phyloP scores from a whole-genome alignment of 768 basidiomycete genomes.

The Russula vinacea region DNA sequence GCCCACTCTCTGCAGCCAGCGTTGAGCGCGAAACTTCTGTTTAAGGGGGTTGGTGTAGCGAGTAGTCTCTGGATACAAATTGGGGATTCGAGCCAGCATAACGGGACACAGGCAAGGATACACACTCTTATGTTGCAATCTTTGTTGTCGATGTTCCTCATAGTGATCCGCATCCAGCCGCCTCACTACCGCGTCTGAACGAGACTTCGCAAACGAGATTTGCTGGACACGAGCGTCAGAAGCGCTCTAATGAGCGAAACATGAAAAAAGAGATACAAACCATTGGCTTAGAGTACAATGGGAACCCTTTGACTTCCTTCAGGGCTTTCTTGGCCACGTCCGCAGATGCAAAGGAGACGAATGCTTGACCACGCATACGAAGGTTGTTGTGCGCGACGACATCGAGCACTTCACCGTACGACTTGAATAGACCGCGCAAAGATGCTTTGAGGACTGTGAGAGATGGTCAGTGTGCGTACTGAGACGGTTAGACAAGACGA shows the following conservation, averaged over 20 bases:
- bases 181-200: conserved; percentile 89
- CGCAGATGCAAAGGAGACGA: conserved; percentile 83
- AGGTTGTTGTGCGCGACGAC: conserved; percentile 95
- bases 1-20: conserved; percentile 77
- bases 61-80: conserved; percentile 54
- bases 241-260: neutral
- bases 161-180: conserved; percentile 60
- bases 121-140: conserved; percentile 85
- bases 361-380: conserved; percentile 98
- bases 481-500: conserved; percentile 22
- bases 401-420: conserved; percentile 89
- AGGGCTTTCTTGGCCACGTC: conserved; percentile 84
- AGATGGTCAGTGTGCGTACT: conserved; percentile 24
- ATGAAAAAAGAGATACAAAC: conserved; percentile 43
- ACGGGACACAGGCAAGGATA: conserved; percentile 11
- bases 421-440: conserved; percentile 83
- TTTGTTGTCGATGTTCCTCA: conserved; percentile 69
- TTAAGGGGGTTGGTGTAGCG: conserved; percentile 89
- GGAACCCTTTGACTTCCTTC: conserved; percentile 92
- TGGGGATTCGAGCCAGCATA: conserved; percentile 3
- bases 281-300: conserved; percentile 96
- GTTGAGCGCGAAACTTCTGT: conserved; percentile 77
- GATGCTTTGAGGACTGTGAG: conserved; percentile 80
- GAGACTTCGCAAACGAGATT: conserved; percentile 88
- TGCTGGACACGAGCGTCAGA: conserved; percentile 51